Conservation (phyloP, 192 early-diverging fungal genomes). For the Coemansia sp. region DNA sequence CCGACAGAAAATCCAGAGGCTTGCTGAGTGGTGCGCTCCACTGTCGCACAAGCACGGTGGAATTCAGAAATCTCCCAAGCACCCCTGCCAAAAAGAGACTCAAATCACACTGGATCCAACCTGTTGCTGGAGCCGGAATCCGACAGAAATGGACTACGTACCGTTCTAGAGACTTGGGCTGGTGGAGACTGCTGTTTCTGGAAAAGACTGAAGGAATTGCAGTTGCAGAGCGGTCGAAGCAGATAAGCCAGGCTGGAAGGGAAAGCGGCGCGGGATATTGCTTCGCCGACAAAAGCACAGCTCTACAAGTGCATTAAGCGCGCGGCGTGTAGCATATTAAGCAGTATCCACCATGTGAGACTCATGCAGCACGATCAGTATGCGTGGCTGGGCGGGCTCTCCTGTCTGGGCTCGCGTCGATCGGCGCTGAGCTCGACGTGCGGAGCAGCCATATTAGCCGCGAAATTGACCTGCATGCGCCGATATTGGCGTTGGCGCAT, state of each 20-base stretch:
- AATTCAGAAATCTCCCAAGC: too few relatives aligned
- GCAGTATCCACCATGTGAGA: constrained; percentile 1
- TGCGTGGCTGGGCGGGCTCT: neutral
- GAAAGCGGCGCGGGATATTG: neutral
- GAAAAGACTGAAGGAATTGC: too few relatives aligned
- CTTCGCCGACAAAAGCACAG: neutral
- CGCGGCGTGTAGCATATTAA: neutral
- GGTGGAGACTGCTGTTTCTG: too few relatives aligned
- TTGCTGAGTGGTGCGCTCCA: neutral
- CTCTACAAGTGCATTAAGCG: neutral
- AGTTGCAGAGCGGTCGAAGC: neutral
- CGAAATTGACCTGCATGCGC: neutral
- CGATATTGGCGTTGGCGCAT: neutral
- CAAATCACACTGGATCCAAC: too few relatives aligned
- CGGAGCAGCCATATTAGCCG: neutral
- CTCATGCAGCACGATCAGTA: neutral
- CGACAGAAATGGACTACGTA: neutral
- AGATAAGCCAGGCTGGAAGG: neutral
- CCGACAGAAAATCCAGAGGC: neutral
- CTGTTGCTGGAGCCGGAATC: too few relatives aligned
- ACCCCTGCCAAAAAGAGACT: too few relatives aligned
- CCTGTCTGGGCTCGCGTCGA: constrained; percentile 1
- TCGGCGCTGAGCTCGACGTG: neutral
- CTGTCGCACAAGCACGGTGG: too few relatives aligned
- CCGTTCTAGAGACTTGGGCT: neutral